Evolutionary conservation across 2,329 filamentous ascomycete genomes (phyloP).

Genomic region (Leptodontidium sp.): DNA sequence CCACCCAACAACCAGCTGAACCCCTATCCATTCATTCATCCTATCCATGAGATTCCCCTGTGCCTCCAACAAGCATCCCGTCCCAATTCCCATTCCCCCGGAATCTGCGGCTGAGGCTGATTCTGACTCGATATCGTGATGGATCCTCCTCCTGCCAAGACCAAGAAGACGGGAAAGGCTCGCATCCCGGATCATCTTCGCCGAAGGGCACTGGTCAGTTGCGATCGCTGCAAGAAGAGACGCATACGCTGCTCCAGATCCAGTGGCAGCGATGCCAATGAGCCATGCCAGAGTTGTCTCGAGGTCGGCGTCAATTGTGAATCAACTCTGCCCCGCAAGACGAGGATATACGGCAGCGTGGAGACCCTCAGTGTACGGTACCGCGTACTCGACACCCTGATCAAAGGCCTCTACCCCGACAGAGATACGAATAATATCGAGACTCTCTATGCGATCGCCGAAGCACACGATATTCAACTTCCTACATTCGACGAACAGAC

Average conservation of each 20-base stretch:
- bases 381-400: constrained; percentile 52
- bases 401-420: constrained; percentile 52
- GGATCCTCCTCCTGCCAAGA: constrained; percentile 29
- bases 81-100: constrained; percentile 11
- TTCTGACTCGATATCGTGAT: constrained; percentile 13
- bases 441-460: constrained; percentile 51
- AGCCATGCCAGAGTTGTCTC: constrained; percentile 51
- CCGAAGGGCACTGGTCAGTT: constrained; percentile 49
- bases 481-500: constrained; percentile 45
- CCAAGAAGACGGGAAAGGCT: constrained; percentile 44
- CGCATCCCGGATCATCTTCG: constrained; percentile 49
- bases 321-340: constrained; percentile 54
- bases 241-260: constrained; percentile 49
- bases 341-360: constrained; percentile 55
- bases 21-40: neutral
- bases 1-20: neutral
- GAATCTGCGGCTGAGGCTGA: constrained; percentile 15
- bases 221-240: constrained; percentile 50
- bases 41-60: constrained; percentile 6
- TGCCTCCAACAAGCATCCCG: constrained; percentile 6
- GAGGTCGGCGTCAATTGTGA: constrained; percentile 51
- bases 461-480: constrained; percentile 49
- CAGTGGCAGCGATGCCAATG: constrained; percentile 38
- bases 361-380: constrained; percentile 55
- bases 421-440: constrained; percentile 51